Percentiles rank a stretch among this genome's conserved stretches.
phyloP scores from a whole-genome alignment of 441 rosid species.

The Breynia disticha region DNA sequence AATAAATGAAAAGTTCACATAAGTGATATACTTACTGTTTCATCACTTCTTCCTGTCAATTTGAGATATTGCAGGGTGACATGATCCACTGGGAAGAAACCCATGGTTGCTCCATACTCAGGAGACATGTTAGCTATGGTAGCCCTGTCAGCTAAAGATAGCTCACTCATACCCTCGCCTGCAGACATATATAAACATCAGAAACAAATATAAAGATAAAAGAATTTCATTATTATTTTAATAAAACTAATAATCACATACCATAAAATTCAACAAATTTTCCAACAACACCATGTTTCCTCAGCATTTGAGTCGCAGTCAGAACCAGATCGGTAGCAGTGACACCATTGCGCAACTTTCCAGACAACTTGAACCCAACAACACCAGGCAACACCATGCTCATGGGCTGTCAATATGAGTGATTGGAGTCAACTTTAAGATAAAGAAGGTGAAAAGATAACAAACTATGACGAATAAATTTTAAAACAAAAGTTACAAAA shows the following conservation, averaged over 20 bases:
- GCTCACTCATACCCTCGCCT: constrained; percentile 91
- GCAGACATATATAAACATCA: constrained; percentile 13
- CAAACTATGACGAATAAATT: neutral
- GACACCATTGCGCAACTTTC: constrained; percentile 75
- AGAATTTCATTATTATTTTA: neutral
- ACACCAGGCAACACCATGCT: constrained; percentile 99
- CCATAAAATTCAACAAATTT: constrained; percentile 98
- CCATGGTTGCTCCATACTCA: constrained; percentile 99
- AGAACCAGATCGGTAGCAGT: constrained; percentile 98
- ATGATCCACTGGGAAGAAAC: constrained; percentile 98
- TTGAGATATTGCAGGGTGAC: constrained; percentile 90
- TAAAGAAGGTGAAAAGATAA: neutral
- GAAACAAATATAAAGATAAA: constrained; percentile 1
- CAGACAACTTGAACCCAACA: constrained; percentile 92
- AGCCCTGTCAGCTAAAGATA: constrained; percentile 98
- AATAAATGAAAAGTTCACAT: neutral
- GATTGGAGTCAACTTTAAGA: neutral
- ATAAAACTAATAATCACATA: constrained; percentile 19
- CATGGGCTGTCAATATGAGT: constrained; percentile 65
- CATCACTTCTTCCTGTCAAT: constrained; percentile 97
- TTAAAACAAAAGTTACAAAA: neutral
- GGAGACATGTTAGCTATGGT: constrained; percentile 99
- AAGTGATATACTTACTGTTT: constrained; percentile 52
- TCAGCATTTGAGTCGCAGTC: constrained; percentile 92
- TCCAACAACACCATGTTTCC: constrained; percentile 99